These are phyloP conservation scores for Aaosphaeria pasadenensis DNA, from an alignment of 2,329 filamentous ascomycete species.

Conservation along the genomic window DNA sequence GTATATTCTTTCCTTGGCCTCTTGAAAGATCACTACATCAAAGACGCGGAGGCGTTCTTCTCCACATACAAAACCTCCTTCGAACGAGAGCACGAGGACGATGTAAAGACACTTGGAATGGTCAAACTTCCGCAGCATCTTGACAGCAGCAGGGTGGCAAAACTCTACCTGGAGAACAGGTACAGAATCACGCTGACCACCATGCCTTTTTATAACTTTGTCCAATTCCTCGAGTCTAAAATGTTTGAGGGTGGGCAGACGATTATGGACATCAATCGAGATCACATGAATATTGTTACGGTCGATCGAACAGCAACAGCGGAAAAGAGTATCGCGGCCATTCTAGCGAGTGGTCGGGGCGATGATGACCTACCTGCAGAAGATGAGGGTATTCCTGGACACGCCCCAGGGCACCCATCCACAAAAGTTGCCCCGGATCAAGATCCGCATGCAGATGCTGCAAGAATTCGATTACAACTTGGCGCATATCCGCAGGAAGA, in stretches of 20 bases:
- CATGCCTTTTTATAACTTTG: conserved; percentile 75
- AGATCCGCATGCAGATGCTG: conserved; percentile 55
- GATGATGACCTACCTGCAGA: conserved; percentile 59
- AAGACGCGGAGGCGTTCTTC: conserved; percentile 73
- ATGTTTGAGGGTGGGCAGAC: conserved; percentile 75
- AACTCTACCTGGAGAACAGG: conserved; percentile 79
- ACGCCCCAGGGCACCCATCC: conserved; percentile 63
- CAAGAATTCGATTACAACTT: conserved; percentile 61
- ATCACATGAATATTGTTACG: conserved; percentile 57
- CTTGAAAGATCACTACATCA: conserved; percentile 66
- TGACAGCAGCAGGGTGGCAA: conserved; percentile 71
- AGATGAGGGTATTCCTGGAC: conserved; percentile 67
- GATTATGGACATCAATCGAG: conserved; percentile 69
- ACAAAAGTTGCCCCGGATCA: conserved; percentile 49
- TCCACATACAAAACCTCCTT: conserved; percentile 67
- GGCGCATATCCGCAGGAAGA: conserved; percentile 81
- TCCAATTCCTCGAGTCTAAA: conserved; percentile 88
- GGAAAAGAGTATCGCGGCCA: conserved; percentile 59
- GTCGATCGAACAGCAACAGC: conserved; percentile 55
- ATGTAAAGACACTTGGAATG: conserved; percentile 70
- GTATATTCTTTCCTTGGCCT: conserved; percentile 89
- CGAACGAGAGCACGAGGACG: conserved; percentile 73
- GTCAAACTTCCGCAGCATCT: conserved; percentile 77
- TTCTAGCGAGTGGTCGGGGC: conserved; percentile 54
- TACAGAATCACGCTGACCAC: conserved; percentile 89